These are phyloP conservation scores for Trametes polyzona DNA, from an alignment of 1,284 basidiomycete genomes.

Conservation along the genomic window DNA sequence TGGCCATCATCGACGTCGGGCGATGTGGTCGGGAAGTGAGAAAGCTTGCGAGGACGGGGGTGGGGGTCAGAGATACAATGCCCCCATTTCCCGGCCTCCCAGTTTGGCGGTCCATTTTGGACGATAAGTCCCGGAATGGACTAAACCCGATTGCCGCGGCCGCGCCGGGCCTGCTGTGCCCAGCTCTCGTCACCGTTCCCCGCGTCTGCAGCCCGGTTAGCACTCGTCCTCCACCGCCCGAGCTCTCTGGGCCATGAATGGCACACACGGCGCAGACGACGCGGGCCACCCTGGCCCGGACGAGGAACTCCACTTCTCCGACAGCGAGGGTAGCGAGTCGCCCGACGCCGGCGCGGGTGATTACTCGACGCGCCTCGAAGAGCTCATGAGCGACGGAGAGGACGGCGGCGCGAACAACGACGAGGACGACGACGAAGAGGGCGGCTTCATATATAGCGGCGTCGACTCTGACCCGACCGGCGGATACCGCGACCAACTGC, in stretches of 20 bases:
- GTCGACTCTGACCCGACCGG: slow-evolving; percentile 55
- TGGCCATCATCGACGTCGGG: slow-evolving; percentile 32
- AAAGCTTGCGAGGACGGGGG: slow-evolving; percentile 20
- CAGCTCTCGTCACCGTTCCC: slow-evolving; percentile 12
- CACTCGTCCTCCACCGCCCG: not conserved
- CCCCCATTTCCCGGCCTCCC: slow-evolving; percentile 26
- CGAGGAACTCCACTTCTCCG: slow-evolving; percentile 36
- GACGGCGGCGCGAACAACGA: slow-evolving; percentile 40
- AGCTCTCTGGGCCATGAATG: slow-evolving; percentile 36
- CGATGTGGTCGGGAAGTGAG: slow-evolving; percentile 22
- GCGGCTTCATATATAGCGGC: slow-evolving; percentile 73
- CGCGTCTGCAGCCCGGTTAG: not conserved
- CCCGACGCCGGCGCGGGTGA: slow-evolving; percentile 49
- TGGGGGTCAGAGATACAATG: slow-evolving; percentile 27
- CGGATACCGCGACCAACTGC: slow-evolving; percentile 66
- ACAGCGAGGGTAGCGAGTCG: slow-evolving; percentile 38
- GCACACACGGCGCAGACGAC: slow-evolving; percentile 26
- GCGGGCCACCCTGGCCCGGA: slow-evolving; percentile 8
- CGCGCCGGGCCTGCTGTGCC: slow-evolving; percentile 12
- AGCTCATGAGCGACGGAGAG: slow-evolving; percentile 58
- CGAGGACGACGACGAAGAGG: slow-evolving; percentile 58
- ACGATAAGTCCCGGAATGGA: slow-evolving; percentile 19
- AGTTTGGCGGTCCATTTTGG: slow-evolving; percentile 18
- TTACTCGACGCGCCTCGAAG: slow-evolving; percentile 76
- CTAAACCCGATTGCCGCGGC: slow-evolving; percentile 6